A percentile compares a stretch with the other conserved stretches of the same genome.
These are phyloP conservation scores for Populus trichocarpa DNA, from an alignment of 441 rosid species.

Conservation along the genomic window DNA sequence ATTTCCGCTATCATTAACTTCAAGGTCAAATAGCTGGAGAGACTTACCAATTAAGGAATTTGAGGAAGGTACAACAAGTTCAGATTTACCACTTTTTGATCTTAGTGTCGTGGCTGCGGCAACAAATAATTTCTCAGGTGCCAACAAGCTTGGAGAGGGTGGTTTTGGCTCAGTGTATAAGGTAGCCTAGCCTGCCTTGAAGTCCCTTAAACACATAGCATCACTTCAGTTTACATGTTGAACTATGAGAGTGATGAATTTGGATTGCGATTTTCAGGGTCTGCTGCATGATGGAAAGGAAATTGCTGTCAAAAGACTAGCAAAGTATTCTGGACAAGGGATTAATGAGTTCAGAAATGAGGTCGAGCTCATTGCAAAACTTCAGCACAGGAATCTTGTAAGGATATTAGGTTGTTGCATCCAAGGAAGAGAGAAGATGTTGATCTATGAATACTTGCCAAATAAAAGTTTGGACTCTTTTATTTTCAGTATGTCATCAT, in stretches of 20 bases:
- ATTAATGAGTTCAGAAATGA: slow-evolving; percentile 49
- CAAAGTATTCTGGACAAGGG: slow-evolving; percentile 49
- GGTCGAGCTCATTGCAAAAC: slow-evolving; percentile 43
- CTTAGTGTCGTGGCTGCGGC: neutral
- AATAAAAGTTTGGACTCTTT: slow-evolving; percentile 40
- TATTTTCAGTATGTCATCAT: slow-evolving; percentile 26
- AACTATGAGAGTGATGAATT: neutral
- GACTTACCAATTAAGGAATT: neutral
- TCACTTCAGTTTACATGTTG: neutral
- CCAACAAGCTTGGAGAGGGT: slow-evolving; percentile 18
- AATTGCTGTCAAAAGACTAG: slow-evolving; percentile 54
- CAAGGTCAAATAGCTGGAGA: neutral
- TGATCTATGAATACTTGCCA: slow-evolving; percentile 41
- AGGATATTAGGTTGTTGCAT: slow-evolving; percentile 44
- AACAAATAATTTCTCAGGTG: slow-evolving; percentile 10
- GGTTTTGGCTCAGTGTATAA: slow-evolving; percentile 26
- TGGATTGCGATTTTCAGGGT: slow-evolving; percentile 35
- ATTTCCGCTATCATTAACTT: neutral
- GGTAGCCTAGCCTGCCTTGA: neutral
- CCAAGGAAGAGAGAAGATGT: slow-evolving; percentile 34
- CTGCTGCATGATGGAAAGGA: slow-evolving; percentile 36
- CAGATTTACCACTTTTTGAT: slow-evolving; percentile 9
- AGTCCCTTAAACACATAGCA: too few species aligned
- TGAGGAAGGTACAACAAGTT: neutral
- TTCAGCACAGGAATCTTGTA: slow-evolving; percentile 53